Percentiles rank a stretch among this genome's conserved stretches.
These are phyloP conservation scores for Sanguinoderma infundibulare DNA, from an alignment of 1,284 basidiomycete species.

Conservation along the genomic window DNA sequence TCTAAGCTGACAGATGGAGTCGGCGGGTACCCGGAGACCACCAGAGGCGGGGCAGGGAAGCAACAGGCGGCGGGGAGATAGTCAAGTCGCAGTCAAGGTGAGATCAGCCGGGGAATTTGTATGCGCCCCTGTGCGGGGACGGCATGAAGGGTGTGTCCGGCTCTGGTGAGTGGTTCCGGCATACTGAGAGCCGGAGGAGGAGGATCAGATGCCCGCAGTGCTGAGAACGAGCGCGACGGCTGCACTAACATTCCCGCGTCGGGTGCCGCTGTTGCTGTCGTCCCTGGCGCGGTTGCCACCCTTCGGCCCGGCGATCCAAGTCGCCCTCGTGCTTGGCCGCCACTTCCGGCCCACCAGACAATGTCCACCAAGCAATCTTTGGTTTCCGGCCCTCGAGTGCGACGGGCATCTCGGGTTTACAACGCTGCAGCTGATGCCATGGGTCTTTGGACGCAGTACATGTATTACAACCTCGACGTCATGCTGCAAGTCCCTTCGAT, in stretches of 20 bases:
- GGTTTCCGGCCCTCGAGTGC: no score
- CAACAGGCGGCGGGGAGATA: not conserved
- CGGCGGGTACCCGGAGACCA: not conserved
- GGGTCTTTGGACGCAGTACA: no score
- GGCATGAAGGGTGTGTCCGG: slow-evolving; percentile 5
- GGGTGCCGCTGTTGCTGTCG: no score
- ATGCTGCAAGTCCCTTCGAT: no score
- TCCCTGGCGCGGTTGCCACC: not conserved
- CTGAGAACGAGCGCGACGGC: slow-evolving; percentile 1
- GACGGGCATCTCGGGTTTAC: no score
- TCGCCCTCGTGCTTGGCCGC: no score
- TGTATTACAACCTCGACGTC: no score
- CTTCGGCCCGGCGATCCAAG: no score
- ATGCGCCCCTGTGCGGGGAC: not conserved
- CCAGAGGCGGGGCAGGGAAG: not conserved
- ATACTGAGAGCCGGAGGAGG: slow-evolving; percentile 17
- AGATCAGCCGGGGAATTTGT: slow-evolving; percentile 16
- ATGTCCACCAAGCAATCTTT: no score
- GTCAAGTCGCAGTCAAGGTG: no score
- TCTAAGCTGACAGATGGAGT: not conserved
- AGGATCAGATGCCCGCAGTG: not conserved
- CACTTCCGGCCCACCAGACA: no score
- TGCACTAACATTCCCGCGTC: not conserved
- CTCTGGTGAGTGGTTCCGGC: slow-evolving; percentile 13
- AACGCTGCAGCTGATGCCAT: no score